Evolutionary conservation across 495 filamentous ascomycete genomes (phyloP).

Genomic region (Xylaria nigripes): DNA sequence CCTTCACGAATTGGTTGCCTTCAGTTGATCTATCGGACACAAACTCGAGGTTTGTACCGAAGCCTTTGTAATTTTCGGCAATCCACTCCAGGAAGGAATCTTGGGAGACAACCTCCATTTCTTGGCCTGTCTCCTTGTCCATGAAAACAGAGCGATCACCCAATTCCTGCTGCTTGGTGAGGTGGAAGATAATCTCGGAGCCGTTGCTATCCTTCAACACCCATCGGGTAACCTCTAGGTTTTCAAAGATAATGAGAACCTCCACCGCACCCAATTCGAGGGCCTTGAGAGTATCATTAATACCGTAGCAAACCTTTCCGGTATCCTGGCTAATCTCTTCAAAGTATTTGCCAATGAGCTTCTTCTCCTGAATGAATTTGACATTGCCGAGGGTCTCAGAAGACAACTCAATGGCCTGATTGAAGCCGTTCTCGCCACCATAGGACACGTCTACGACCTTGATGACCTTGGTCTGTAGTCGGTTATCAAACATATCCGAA

Average conservation of each 20-base stretch:
- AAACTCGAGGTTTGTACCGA: constrained; percentile 93
- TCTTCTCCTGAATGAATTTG: constrained; percentile 99
- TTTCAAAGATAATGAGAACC: constrained; percentile 94
- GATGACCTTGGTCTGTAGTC: constrained; percentile 89
- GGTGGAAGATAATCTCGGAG: constrained; percentile 66
- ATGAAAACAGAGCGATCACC: constrained; percentile 73
- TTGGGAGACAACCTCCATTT: constrained; percentile 87
- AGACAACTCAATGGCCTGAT: constrained; percentile 94
- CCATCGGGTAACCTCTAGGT: constrained; percentile 89
- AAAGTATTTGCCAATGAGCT: constrained; percentile 96
- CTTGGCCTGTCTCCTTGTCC: constrained; percentile 88
- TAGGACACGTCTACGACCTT: constrained; percentile 99
- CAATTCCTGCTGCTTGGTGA: constrained; percentile 74
- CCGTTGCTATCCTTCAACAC: constrained; percentile 70
- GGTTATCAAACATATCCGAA: constrained; percentile 92
- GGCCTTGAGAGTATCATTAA: constrained; percentile 97
- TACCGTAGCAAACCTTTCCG: constrained; percentile 92
- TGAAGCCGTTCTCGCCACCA: constrained; percentile 98
- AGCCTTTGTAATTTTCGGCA: constrained; percentile 94
- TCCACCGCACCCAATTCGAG: constrained; percentile 92
- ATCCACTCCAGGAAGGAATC: constrained; percentile 96
- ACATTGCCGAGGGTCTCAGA: constrained; percentile 96
- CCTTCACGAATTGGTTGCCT: constrained; percentile 99
- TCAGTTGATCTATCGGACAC: constrained; percentile 94
- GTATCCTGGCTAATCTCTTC: constrained; percentile 97